Base-by-base conservation (phyloP, 768 basidiomycete species). In the Xanthoconium stramineum region DNA sequence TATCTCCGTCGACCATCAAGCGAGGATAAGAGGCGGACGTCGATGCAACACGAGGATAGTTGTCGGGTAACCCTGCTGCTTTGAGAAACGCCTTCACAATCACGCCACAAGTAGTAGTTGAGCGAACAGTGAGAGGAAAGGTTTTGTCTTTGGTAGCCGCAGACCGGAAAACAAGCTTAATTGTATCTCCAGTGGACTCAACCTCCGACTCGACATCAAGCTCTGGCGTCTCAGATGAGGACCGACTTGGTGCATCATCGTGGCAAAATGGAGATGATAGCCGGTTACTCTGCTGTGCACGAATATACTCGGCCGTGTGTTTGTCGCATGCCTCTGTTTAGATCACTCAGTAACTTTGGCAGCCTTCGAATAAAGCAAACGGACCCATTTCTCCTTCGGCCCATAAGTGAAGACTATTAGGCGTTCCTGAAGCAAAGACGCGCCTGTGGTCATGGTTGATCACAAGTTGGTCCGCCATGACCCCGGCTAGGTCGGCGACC, bases 51-150 rank as follows among this genome's bases (percentile, higher is more conserved):
- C 59, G 67, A 29, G 75, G 72, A 60, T 86, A 86, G 40, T 82
- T 75, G 46, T 80, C 79, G 32, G 78, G 76, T 52, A 91, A 65
- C 1, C 81, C 85, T 6, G 83, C 82, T 63, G 81, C 83, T 68
- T 82, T 88, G 64, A 93, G 73, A 69, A 87, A 93, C 0, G 86
- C 88, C 61, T 80, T 81, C 49, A 92, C 80, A 52, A 93, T 88
- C 0, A 85, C 82, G 14, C 84, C 85, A 53, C 89, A 91, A 52
- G 81, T 90, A 19, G 90, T 89, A 19, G 85, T 86, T 8, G 82
- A 79, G 8, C 88, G 85, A 7, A 91, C 90, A 3, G 78, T 85
- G 33, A 93, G 75, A 1, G 78, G 76, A 46, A 91, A 77, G 38
- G 82, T 79, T 54, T 80, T 84, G 17, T 73, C 69, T 35, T 72